Evolutionary conservation across 345 rosid genomes (phyloP).

Genomic region (Salix caprea): DNA sequence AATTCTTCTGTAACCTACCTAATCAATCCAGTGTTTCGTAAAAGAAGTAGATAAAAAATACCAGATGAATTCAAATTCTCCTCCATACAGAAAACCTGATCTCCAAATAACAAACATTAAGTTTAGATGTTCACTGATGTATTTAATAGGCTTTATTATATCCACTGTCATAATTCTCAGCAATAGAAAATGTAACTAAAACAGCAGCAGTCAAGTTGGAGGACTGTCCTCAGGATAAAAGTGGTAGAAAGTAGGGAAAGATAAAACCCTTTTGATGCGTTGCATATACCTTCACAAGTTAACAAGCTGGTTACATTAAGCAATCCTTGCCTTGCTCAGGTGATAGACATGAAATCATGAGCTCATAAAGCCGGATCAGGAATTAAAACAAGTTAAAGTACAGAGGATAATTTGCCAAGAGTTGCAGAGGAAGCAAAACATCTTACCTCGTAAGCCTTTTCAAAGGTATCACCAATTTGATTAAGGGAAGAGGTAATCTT

Average conservation of each 20-base stretch:
- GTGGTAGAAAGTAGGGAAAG: background rate
- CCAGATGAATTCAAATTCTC: background rate
- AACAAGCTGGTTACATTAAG: background rate
- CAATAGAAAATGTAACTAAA: background rate
- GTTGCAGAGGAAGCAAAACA: background rate
- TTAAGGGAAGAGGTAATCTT: constrained; percentile 68
- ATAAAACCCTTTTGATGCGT: background rate
- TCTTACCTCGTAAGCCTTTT: constrained; percentile 73
- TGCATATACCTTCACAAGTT: background rate
- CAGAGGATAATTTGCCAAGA: background rate
- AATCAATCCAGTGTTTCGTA: background rate
- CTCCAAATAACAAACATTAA: background rate
- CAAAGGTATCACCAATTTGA: constrained; percentile 83
- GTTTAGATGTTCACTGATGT: background rate
- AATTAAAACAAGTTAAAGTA: background rate
- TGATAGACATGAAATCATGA: background rate
- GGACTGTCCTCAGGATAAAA: background rate
- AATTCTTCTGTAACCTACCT: background rate
- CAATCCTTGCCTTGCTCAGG: background rate
- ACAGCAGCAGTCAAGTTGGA: background rate
- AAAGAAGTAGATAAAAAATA: background rate
- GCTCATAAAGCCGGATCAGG: background rate
- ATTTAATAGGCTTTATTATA: background rate
- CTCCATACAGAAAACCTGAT: background rate
- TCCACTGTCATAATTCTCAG: background rate